These are phyloP conservation scores for Neocucurbitaria cava DNA, from an alignment of 2,329 filamentous ascomycete species.

Conservation along the genomic window DNA sequence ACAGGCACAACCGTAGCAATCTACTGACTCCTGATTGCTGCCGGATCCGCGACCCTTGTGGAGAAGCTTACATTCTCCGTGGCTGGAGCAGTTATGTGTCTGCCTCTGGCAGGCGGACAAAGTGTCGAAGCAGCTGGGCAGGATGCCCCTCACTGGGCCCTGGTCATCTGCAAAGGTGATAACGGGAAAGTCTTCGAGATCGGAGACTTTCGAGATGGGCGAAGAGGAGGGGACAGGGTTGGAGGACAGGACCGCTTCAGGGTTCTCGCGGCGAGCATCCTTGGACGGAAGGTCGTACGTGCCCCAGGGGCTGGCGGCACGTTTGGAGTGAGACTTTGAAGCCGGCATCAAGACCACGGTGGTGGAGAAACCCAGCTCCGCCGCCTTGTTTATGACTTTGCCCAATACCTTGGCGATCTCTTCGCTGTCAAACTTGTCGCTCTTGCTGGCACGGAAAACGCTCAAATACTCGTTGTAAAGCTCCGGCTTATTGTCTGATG, in stretches of 20 bases:
- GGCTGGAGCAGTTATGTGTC: conserved; percentile 82
- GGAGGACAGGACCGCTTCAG: conserved; percentile 41
- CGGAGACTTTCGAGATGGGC: conserved; percentile 26
- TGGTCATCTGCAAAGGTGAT: conserved; percentile 30
- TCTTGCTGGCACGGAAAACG: conserved; percentile 33
- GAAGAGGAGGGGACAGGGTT: conserved; percentile 35
- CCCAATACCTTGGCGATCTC: conserved; percentile 19
- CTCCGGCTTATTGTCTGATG: conserved; percentile 22
- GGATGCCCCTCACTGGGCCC: conserved; percentile 56
- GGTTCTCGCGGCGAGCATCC: conserved; percentile 35
- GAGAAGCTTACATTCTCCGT: conserved; percentile 77
- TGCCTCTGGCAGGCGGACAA: conserved; percentile 70
- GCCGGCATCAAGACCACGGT: conserved; percentile 50
- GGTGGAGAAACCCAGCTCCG: conserved; percentile 29
- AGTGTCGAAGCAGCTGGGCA: conserved; percentile 78
- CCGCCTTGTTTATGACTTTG: conserved; percentile 15
- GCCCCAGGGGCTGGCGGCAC: conserved; percentile 44
- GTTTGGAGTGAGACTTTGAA: conserved; percentile 38
- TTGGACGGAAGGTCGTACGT: conserved; percentile 39
- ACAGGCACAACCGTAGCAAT: conserved; percentile 84
- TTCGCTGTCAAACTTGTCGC: conserved; percentile 19
- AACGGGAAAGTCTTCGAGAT: conserved; percentile 39
- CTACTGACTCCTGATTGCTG: conserved; percentile 48
- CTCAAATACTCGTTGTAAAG: conserved; percentile 41
- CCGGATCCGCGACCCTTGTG: conserved; percentile 55